Evolutionary conservation across 495 filamentous ascomycete genomes (phyloP), one percentile per base, ranked within the genome.

Genomic region (Neurospora cerealis): DNA sequence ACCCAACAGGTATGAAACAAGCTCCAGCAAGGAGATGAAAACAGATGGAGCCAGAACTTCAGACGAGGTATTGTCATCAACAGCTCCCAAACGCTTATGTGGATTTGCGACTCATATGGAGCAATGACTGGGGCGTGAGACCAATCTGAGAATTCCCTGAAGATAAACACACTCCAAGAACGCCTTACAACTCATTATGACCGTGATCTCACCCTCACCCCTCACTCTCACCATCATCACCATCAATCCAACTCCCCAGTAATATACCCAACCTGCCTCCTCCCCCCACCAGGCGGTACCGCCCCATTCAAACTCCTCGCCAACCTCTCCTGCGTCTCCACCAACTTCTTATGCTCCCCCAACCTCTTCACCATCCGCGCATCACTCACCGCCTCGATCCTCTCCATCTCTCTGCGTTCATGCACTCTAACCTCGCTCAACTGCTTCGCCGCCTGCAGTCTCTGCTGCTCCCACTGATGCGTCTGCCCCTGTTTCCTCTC

Each of bases 241-340:
- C 21, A 24, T 75, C 54, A 81, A 69, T 81, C 75, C 74, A 83
- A 48, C 74, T 83, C 80, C 15, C 83, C 84, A 34, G 80, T 82
- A 8, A 86, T 77, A 74, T 78, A 86, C 54, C 85, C 85, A 76
- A 86, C 81, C 82, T 85, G 82, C 72, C 82, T 80, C 74, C 82
- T 74, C 2, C 77, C 74, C 2, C 13, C 54, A 0, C 54, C 54
- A 17, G 24, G 13, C 15, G 15, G 28, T 9, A 81, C 74, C 19
- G 78, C 80, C 3, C 77, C 82, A 72, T 71, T 75, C 3, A 87
- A 70, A 69, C 79, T 81, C 69, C 78, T 77, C 38, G 84, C 85
- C 13, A 87, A 76, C 62, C 70, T 69, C 71, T 76, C 80, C 81
- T 87, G 85, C 48, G 80, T 81, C 42, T 87, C 83, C 7, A 87